A percentile compares a stretch with the other conserved stretches of the same genome.
These are phyloP conservation scores for Melastoma candidum DNA, from an alignment of 441 rosid genomes.

Conservation along the genomic window DNA sequence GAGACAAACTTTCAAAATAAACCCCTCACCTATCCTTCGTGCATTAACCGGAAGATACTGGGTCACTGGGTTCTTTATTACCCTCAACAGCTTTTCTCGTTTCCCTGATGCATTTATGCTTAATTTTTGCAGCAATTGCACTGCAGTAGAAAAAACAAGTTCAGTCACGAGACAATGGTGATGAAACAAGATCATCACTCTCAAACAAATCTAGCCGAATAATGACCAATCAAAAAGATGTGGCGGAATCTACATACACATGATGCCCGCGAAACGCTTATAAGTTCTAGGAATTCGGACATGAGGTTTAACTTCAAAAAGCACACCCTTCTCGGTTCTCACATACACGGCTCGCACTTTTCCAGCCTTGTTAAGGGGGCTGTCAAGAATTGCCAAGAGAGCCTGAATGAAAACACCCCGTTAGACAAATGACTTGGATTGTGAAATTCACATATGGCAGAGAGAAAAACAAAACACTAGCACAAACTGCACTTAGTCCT, in stretches of 20 bases:
- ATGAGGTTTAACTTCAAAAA: conserved; percentile 71
- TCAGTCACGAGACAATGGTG: neutral
- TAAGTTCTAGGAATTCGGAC: conserved; percentile 78
- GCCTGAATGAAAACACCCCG: conserved; percentile 34
- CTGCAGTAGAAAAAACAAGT: conserved; percentile 20
- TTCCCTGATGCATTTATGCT: conserved; percentile 41
- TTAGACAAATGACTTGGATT: too few species aligned
- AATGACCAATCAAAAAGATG: neutral
- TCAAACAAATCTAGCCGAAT: too few species aligned
- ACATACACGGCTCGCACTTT: conserved; percentile 61
- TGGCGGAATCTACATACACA: conserved; percentile 35
- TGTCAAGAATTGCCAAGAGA: conserved; percentile 64
- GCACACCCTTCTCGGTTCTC: conserved; percentile 72
- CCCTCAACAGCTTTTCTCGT: conserved; percentile 43
- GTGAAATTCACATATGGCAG: too few species aligned
- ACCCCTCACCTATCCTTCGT: conserved; percentile 39
- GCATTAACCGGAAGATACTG: conserved; percentile 33
- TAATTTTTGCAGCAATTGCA: conserved; percentile 49
- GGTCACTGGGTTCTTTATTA: conserved; percentile 45
- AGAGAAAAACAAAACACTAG: too few species aligned
- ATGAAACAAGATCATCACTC: conserved; percentile 1
- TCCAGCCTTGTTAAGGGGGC: conserved; percentile 79
- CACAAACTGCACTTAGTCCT: too few species aligned
- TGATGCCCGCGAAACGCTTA: conserved; percentile 67
- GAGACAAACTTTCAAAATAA: neutral